Evolutionary conservation across 306 rosid species (phyloP).

Genomic region (Arachis stenosperma): DNA sequence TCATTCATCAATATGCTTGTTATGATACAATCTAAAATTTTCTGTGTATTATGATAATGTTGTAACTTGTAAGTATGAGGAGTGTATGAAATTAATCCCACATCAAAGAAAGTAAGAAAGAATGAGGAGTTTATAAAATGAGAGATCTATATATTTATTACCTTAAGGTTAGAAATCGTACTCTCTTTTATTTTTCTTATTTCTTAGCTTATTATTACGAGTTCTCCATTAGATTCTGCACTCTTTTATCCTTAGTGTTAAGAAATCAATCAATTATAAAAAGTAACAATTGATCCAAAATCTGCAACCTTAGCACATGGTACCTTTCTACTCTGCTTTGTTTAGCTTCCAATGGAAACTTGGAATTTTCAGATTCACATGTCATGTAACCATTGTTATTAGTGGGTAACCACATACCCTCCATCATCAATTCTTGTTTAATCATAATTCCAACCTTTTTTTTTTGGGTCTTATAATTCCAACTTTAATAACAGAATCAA

Average conservation of each 20-base stretch:
- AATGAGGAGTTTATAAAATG: too few relatives aligned
- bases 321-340: background rate
- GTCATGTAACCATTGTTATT: background rate
- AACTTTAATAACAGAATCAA: background rate
- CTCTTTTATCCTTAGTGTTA: too few relatives aligned
- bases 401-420: constrained; percentile 12
- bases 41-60: too few relatives aligned
- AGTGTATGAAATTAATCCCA: too few relatives aligned
- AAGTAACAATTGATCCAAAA: background rate
- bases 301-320: background rate
- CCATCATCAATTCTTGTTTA: background rate
- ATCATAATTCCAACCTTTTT: background rate
- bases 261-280: background rate
- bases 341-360: background rate
- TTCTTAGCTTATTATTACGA: too few relatives aligned
- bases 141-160: too few relatives aligned
- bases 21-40: too few relatives aligned
- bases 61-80: too few relatives aligned
- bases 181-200: too few relatives aligned
- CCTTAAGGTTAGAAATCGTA: too few relatives aligned
- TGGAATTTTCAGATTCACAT: constrained; percentile 12
- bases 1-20: background rate
- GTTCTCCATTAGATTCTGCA: too few relatives aligned
- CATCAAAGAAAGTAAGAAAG: too few relatives aligned
- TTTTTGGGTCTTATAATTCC: background rate